These are phyloP conservation scores for Vitis hybrid DNA, from an alignment of 177 flowering plant species.

Conservation along the genomic window DNA sequence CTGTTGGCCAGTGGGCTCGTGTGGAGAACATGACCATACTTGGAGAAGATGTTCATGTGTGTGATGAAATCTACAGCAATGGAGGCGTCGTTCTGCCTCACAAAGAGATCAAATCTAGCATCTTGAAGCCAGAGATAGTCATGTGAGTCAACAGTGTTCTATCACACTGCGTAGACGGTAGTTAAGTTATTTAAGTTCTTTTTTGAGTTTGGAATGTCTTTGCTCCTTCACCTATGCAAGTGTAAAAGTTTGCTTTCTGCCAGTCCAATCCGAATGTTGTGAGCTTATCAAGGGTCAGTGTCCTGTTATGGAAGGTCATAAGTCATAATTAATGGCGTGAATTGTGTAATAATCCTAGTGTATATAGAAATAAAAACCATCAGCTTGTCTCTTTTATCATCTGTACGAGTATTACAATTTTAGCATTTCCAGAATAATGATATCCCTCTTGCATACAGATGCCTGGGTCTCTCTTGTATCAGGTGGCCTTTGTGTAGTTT, in stretches of 20 bases:
- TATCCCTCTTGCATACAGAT: too few species aligned
- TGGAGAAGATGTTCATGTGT: constrained; percentile 91
- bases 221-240: neutral
- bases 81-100: constrained; percentile 94
- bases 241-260: constrained; percentile 8
- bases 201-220: neutral
- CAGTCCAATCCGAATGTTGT: neutral
- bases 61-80: constrained; percentile 90
- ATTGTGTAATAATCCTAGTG: too few species aligned
- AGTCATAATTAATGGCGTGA: neutral
- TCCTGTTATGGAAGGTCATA: neutral
- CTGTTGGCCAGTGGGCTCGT: constrained; percentile 95
- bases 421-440: too few species aligned
- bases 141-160: constrained; percentile 46
- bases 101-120: constrained; percentile 92
- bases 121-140: constrained; percentile 92
- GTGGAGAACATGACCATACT: constrained; percentile 95
- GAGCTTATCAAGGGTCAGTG: neutral
- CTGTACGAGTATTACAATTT: too few species aligned
- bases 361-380: too few species aligned
- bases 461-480: too few species aligned
- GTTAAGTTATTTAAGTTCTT: constrained; percentile 3
- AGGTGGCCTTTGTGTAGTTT: too few species aligned
- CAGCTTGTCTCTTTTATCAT: too few species aligned
- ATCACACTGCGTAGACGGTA: neutral